Percentiles rank a stretch among this genome's conserved stretches.
Evolutionary conservation across 257 asterid species (phyloP).

Genomic region (Scutellaria barbata): DNA sequence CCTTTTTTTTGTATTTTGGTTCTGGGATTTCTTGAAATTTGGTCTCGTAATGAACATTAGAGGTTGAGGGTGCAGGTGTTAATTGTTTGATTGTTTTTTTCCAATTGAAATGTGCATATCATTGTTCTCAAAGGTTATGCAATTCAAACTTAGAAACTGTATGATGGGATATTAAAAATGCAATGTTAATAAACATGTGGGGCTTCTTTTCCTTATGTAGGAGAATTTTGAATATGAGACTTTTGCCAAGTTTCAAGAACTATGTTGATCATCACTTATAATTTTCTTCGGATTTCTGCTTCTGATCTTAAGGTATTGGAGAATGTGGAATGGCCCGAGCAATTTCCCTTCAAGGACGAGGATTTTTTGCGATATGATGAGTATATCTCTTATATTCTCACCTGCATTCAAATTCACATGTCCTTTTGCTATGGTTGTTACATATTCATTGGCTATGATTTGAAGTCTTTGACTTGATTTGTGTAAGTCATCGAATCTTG

Average conservation of each 20-base stretch:
- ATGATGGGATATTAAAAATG: neutral
- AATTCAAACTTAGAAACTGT: neutral
- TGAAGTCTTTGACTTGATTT: no score
- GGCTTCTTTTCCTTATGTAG: neutral
- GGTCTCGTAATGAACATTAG: no score
- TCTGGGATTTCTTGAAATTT: constrained; percentile 12
- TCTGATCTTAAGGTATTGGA: constrained; percentile 66
- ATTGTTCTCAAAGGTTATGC: neutral
- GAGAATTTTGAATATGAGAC: neutral
- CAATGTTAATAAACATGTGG: no score
- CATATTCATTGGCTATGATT: no score
- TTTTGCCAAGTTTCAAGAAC: neutral
- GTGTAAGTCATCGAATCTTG: no score
- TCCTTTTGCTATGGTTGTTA: neutral
- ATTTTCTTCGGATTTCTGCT: neutral
- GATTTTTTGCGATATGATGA: constrained; percentile 95
- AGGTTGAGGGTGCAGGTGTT: neutral
- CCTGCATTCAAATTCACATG: neutral
- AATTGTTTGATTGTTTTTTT: neutral
- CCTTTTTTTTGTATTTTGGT: neutral
- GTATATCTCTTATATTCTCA: constrained; percentile 44
- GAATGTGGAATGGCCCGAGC: constrained; percentile 92
- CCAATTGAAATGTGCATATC: neutral
- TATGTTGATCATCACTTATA: neutral
- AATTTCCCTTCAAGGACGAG: constrained; percentile 91